phyloP scores from a whole-genome alignment of 1,284 basidiomycete genomes.

The Marasmius oreades region DNA sequence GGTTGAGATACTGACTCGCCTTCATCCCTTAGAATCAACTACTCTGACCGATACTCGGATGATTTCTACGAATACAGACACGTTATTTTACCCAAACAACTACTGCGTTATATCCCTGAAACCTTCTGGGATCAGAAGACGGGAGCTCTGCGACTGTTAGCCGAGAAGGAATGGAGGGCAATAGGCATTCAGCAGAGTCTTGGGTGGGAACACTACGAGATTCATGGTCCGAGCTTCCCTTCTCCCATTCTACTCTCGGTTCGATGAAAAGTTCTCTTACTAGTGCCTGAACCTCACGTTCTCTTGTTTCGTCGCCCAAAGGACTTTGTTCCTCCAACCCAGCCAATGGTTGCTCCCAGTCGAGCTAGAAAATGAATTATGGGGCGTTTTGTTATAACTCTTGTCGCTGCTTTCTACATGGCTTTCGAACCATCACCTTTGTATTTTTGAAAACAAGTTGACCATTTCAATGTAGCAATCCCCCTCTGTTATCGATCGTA shows the following conservation, averaged over 20 bases:
- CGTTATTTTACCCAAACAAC: slow-evolving; percentile 87
- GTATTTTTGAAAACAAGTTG: slow-evolving; percentile 16
- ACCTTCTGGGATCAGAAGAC: slow-evolving; percentile 58
- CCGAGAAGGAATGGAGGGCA: slow-evolving; percentile 90
- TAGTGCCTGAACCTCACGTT: slow-evolving; percentile 86
- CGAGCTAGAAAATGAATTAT: slow-evolving; percentile 13
- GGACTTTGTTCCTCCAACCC: slow-evolving; percentile 53
- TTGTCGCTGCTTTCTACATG: slow-evolving; percentile 8
- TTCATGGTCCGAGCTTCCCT: slow-evolving; percentile 70
- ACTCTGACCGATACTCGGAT: slow-evolving; percentile 54
- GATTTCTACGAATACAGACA: slow-evolving; percentile 88
- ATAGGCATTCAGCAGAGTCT: slow-evolving; percentile 95
- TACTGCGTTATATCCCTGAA: slow-evolving; percentile 38
- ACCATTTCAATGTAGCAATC: slow-evolving; percentile 1
- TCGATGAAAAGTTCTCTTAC: slow-evolving; percentile 12
- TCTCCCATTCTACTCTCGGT: not conserved
- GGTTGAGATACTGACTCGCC: not conserved
- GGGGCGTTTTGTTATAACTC: not conserved
- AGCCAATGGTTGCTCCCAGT: slow-evolving; percentile 30
- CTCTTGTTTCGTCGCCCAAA: slow-evolving; percentile 74
- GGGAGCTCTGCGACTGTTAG: slow-evolving; percentile 78
- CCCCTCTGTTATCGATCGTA: not conserved
- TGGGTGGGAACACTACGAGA: slow-evolving; percentile 98
- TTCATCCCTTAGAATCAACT: slow-evolving; percentile 15
- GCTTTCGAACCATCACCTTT: slow-evolving; percentile 7